A percentile compares a stretch with the other conserved stretches of the same genome.
Conservation (phyloP, 1,139 yeast genomes). For the Suhomyces guaymorum region DNA sequence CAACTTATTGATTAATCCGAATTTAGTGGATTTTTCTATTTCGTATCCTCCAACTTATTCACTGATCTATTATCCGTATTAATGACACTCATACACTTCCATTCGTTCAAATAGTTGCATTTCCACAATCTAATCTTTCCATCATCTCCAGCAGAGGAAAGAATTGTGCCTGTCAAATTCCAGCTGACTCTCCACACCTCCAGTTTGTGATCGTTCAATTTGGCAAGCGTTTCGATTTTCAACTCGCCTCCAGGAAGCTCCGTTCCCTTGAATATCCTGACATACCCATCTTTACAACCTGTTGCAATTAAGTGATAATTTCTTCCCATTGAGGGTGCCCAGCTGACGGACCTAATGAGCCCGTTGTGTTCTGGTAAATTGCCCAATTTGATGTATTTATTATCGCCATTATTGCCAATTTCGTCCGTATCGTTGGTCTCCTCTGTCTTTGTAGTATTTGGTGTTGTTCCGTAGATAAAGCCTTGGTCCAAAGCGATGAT, state of each 20-base stretch:
- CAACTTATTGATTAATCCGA: background rate
- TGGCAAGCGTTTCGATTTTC: constrained; percentile 39
- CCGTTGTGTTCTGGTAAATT: constrained; percentile 78
- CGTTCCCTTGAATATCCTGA: constrained; percentile 75
- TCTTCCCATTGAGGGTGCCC: constrained; percentile 98
- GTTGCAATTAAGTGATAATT: constrained; percentile 88
- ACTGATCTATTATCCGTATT: constrained; percentile 54
- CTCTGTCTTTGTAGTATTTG: constrained; percentile 23
- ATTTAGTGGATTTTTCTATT: background rate
- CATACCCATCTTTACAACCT: constrained; percentile 92
- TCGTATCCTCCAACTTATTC: constrained; percentile 5
- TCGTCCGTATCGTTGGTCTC: constrained; percentile 33
- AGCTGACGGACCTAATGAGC: constrained; percentile 81
- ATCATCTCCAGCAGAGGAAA: constrained; percentile 94
- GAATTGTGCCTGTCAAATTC: constrained; percentile 90
- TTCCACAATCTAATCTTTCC: constrained; percentile 93
- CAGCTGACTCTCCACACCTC: constrained; percentile 97
- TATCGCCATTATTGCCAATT: constrained; percentile 18
- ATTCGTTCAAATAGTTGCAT: constrained; percentile 78
- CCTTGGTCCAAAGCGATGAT: constrained; percentile 90
- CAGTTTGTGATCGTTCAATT: constrained; percentile 69
- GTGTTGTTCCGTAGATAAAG: constrained; percentile 61
- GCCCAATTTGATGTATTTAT: constrained; percentile 37
- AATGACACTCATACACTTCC: constrained; percentile 89
- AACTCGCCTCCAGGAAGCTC: constrained; percentile 39